Conservation (phyloP, 208 protist genomes). For the Acanthamoeba culbertsoni region DNA sequence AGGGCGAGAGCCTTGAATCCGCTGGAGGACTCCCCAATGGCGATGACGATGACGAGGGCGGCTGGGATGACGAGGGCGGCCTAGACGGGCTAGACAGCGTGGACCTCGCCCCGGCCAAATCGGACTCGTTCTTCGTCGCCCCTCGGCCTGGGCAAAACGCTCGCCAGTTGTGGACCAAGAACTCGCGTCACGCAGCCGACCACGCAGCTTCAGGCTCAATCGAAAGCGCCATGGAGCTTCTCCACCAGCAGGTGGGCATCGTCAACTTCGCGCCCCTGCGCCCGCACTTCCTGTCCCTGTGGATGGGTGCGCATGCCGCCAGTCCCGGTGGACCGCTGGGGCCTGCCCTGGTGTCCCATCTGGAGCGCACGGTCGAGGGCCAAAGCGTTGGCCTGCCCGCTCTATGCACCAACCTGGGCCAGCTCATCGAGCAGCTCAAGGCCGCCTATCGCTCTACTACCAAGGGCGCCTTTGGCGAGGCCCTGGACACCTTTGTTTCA, state of each 20-base stretch:
- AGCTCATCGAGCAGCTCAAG: conserved; percentile 82
- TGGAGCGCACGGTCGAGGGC: conserved; percentile 63
- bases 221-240: conserved; percentile 88
- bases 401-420: neutral
- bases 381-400: neutral
- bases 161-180: conserved; percentile 84
- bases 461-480: conserved; percentile 91
- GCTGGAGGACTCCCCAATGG: neutral
- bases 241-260: conserved; percentile 90
- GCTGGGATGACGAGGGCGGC: conserved; percentile 27
- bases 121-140: conserved; percentile 2
- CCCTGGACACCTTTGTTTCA: conserved; percentile 84
- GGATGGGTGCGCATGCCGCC: conserved; percentile 71
- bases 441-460: conserved; percentile 89
- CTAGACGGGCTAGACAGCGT: neutral
- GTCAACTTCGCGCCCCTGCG: conserved; percentile 91
- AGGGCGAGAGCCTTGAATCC: conserved; percentile 5
- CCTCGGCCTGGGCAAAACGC: neutral
- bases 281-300: conserved; percentile 89
- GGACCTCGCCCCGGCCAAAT: neutral
- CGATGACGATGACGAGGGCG: conserved; percentile 60
- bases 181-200: conserved; percentile 88
- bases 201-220: conserved; percentile 95
- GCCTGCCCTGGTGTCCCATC: conserved; percentile 73
- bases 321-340: conserved; percentile 70